Evolutionary conservation across 2,329 filamentous ascomycete species (phyloP), one percentile per base, ranked within the genome.

Genomic region (Ophiostoma pallidulum): DNA sequence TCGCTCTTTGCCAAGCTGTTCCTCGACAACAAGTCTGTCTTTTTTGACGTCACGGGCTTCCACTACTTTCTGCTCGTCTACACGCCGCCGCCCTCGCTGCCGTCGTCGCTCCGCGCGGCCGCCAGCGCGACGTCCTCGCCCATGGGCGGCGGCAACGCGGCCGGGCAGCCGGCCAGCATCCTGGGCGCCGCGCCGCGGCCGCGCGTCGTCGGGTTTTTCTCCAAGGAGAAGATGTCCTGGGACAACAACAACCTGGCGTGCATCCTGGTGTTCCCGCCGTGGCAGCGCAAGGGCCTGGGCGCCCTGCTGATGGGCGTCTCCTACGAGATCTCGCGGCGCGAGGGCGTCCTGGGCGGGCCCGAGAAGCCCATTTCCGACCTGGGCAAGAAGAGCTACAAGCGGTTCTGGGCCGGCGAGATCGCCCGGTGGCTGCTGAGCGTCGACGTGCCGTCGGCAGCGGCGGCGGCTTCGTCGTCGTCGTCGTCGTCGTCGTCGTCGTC

Each of bases 151-250:
- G 48, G 31, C 41, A 24, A 35, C 18, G 41, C 13, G 14, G 20
- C 42, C 6, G 32, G 43, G 16, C 45, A 29, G 13, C 22, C 20
- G 14, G 39, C 44, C 12, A 44, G 40, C 31, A 45, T 41, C 32
- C 24, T 47, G 10, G 51, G 41, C 8, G 39, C 51, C 3, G 41
- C 45, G 6, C 49, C 39, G 12, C 52, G 53, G 5, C 47, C 53
- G 24, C 62, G 64, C 35, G 82, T 96, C 26, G 78, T 91, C 1
- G 92, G 92, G n/a, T 97, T 97, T 74, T 98, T 97, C 70, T 94
- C 86, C 54, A 97, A 98, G 63, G 92, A 98, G 65, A 97, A 97
- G 64, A 85, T 96, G 73, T 95, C 88, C 4, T 98, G 92, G 91
- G 92, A 98, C 60, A 90, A 91, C 59, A 97, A 98, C 65, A 98